These are phyloP conservation scores for Tetrapisispora taiwanensis DNA, from an alignment of 805 yeast species.

Conservation along the genomic window DNA sequence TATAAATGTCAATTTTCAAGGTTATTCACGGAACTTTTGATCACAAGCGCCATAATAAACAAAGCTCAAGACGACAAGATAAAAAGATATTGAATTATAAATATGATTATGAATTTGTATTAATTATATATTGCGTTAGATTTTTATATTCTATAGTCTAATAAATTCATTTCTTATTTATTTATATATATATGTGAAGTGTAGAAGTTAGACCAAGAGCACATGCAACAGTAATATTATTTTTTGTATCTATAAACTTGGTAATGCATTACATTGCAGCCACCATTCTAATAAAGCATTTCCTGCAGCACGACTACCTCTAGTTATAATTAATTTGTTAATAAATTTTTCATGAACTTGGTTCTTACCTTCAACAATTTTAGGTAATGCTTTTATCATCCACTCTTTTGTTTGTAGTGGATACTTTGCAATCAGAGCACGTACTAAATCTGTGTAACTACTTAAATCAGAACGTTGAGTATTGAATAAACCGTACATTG, in stretches of 20 bases:
- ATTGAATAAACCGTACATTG: slow-evolving; percentile 39
- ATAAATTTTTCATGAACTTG: slow-evolving; percentile 36
- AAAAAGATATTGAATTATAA: too few relatives aligned
- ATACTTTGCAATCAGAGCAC: slow-evolving; percentile 40
- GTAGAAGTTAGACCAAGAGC: too few relatives aligned
- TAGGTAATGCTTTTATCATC: slow-evolving; percentile 30
- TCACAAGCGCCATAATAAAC: too few relatives aligned
- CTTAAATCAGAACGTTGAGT: slow-evolving; percentile 52
- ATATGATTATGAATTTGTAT: too few relatives aligned
- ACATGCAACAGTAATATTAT: neutral
- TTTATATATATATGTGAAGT: too few relatives aligned
- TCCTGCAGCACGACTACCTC: slow-evolving; percentile 56
- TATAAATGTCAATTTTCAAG: too few relatives aligned
- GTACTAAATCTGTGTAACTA: slow-evolving; percentile 42
- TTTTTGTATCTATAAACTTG: slow-evolving; percentile 7
- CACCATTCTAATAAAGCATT: slow-evolving; percentile 54
- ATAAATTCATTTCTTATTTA: too few relatives aligned
- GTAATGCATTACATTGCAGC: slow-evolving; percentile 47
- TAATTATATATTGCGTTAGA: too few relatives aligned
- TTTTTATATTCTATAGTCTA: too few relatives aligned
- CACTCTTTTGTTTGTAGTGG: slow-evolving; percentile 41
- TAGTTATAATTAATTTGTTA: slow-evolving; percentile 47
- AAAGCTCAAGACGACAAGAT: too few relatives aligned
- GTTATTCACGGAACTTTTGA: too few relatives aligned
- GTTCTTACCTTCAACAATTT: slow-evolving; percentile 20